These are phyloP conservation scores for Exophiala dermatitidis DNA, from an alignment of 2,329 filamentous ascomycete species.

Conservation along the genomic window DNA sequence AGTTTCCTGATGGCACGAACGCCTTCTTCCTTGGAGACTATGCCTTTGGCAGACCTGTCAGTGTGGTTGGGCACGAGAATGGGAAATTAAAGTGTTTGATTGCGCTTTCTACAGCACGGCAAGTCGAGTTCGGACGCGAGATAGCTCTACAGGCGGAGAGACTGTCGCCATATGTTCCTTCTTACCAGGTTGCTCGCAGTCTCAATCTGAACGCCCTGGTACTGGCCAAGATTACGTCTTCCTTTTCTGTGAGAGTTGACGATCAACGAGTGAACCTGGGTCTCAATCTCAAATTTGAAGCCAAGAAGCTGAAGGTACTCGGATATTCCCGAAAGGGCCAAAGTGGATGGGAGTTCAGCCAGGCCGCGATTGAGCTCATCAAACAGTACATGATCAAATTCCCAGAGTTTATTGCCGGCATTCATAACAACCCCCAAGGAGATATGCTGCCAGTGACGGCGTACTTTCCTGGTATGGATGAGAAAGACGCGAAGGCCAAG, in stretches of 20 bases:
- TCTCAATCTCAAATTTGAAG: conserved; percentile 94
- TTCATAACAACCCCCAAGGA: conserved; percentile 76
- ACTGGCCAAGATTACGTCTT: conserved; percentile 91
- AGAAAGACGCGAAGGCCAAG: conserved; percentile 58
- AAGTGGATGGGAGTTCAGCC: conserved; percentile 92
- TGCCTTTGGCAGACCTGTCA: conserved; percentile 83
- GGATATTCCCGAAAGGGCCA: conserved; percentile 84
- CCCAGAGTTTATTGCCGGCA: conserved; percentile 87
- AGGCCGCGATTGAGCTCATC: conserved; percentile 71
- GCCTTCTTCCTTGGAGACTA: conserved; percentile 94
- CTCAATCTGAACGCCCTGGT: conserved; percentile 77
- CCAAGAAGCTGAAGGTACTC: conserved; percentile 87
- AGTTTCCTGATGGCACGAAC: conserved; percentile 74
- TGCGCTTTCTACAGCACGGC: conserved; percentile 62
- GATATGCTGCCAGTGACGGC: conserved; percentile 79
- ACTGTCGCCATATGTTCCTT: conserved; percentile 70
- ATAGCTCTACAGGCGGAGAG: conserved; percentile 66
- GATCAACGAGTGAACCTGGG: conserved; percentile 82
- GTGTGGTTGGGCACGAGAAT: conserved; percentile 65
- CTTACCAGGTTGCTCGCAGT: conserved; percentile 77
- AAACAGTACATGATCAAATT: conserved; percentile 87
- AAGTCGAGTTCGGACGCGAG: conserved; percentile 71
- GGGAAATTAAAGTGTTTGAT: conserved; percentile 74
- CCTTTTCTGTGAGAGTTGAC: conserved; percentile 77
- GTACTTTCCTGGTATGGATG: conserved; percentile 62